Conservation (phyloP, 2,329 filamentous ascomycete genomes). For the Mariannaea elegans region DNA sequence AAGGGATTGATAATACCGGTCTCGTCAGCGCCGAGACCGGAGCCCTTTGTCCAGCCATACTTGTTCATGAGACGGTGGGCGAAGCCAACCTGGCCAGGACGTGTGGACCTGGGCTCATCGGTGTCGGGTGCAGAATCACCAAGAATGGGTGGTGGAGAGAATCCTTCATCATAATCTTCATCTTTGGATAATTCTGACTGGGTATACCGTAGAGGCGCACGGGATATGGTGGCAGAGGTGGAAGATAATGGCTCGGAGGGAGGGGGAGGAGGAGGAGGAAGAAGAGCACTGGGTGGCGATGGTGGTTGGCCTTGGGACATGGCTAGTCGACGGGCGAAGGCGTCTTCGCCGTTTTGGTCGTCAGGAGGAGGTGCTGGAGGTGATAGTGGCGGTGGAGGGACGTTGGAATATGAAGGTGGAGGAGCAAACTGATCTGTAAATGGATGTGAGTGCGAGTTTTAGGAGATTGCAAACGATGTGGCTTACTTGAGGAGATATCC, state of each 20-base stretch:
- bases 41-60: constrained; percentile 91
- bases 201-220: constrained; percentile 79
- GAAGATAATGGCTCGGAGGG: constrained; percentile 42
- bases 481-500: constrained; percentile 46
- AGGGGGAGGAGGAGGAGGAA: neutral
- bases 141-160: constrained; percentile 57
- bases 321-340: constrained; percentile 69
- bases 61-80: constrained; percentile 90
- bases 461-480: neutral
- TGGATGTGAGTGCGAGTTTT: constrained; percentile 29
- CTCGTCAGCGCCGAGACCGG: constrained; percentile 83
- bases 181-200: constrained; percentile 39
- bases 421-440: constrained; percentile 67
- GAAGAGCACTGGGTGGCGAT: constrained; percentile 25
- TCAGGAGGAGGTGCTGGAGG: constrained; percentile 59
- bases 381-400: constrained; percentile 62
- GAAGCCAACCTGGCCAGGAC: constrained; percentile 84
- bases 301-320: constrained; percentile 57
- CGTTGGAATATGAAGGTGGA: constrained; percentile 64
- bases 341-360: constrained; percentile 74
- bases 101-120: constrained; percentile 63
- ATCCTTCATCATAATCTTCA: constrained; percentile 52
- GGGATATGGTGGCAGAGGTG: constrained; percentile 72
- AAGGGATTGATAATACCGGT: constrained; percentile 88
- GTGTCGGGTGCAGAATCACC: constrained; percentile 51